Evolutionary conservation across 306 rosid species (phyloP), one percentile per base, ranked within the genome.

Genomic region (Trifolium dubium): DNA sequence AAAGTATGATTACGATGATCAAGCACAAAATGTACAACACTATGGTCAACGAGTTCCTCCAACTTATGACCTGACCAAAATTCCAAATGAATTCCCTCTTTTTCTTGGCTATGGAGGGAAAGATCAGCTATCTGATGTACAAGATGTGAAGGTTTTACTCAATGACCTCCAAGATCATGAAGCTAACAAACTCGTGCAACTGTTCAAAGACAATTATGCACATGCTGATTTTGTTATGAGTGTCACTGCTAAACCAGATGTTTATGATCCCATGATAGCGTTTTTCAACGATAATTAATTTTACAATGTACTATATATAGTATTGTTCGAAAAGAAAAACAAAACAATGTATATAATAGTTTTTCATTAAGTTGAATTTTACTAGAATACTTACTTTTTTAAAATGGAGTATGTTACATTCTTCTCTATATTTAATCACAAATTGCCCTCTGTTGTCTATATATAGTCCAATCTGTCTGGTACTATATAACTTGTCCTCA

Each of bases 31-130:
- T 73, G 64, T 58, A 43, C 44, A 67, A 8, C 87, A 83, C 71
- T 90, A 90, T 64, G 88, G 87, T 69, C 85, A 82, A 68, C 55
- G 82, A 2, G 50, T 64, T 80, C 93, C 96, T 50, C 96, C 93
- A 14, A 29, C 17, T 43, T 90, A 86, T 74, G 76, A 85, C 55
- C 40, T 88, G 86, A 23, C 77, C 3, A 74, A 18, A 81, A 85
- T 90, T 67, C 88, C 89, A 39, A 85, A 88, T 3, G 82, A 85
- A 17, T 58, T 91, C 31, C 93, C 90, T 72, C 86, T 88, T 71
- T 84, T 88, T 69, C 17, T 85, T 4, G 58, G 71, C 58, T 72
- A 87, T 54, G 93, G 96, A 78, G 88, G 90, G 5, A 34, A 31
- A 0, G 97, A 91, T 53, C 5, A 14, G 18, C 63, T 87, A 10